Base-by-base conservation (phyloP, 805 yeast species). In the Nakazawaea peltata region DNA sequence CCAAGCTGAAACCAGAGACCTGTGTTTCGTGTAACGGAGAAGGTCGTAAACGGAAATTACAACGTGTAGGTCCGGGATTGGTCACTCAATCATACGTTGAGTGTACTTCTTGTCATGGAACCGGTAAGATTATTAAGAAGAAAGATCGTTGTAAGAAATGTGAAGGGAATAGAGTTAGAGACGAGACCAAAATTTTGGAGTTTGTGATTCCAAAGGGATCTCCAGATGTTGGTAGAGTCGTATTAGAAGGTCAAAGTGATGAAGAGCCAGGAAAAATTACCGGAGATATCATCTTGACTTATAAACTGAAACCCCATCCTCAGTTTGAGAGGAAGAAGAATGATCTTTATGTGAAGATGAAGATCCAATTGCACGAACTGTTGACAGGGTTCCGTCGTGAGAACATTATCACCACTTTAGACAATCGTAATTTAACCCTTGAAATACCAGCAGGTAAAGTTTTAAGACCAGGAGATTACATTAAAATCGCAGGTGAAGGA, bases 141-240 rank as follows among this genome's bases (percentile, higher is more conserved):
- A 83, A 80, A 51, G 94, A 86, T 51, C 65, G 66, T 42, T 90
- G 98, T 63, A 81, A 76, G 45, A 67, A 65, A 40, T 90, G 98
- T 60, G 53, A 57, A 15, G 96, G 96, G 3, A 57, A 57, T 5
- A 72, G 79, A 18, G 60, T 72, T 2, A 59, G 63, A 3, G 79
- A 77, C 40, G 84, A 83, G 47, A 69, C 77, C 16, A 80, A 81
- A 48, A 70, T 80, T 8, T 56, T 88, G 40, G 94, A 85, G 48
- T 84, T 92, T 40, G 75, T 75, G 44, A 73, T 90, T 19, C 73
- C 75, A 2, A 76, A 74, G 31, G 97, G 97, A 2, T 67, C 84
- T 4, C 62, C 67, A 25, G 63, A 70, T 33, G 73, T 71, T 10
- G 94, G 84, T 25, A 51, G 61, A 2, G 67, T 90, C 16, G 69